Base-by-base conservation (phyloP, 345 rosid genomes). In the Pugionium dolabratum region DNA sequence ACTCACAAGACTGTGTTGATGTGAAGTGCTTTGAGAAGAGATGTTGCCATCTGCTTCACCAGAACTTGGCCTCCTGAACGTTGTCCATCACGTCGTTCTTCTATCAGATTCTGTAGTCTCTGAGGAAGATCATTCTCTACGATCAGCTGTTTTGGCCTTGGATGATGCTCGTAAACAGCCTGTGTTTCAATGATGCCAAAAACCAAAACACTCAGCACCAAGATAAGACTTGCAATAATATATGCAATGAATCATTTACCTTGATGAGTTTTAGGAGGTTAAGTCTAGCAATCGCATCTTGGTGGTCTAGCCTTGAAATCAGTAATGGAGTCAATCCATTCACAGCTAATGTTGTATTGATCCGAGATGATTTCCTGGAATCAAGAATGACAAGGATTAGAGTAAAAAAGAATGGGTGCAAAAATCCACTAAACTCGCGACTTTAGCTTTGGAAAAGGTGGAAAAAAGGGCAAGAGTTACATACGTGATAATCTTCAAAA, bases 111-210 rank as follows among this genome's bases (percentile, higher is more conserved):
- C 77, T 85, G 79, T 65, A 94, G 89, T 60, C 90, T 88, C 48
- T 79, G 88, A 6, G 97, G 97, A 10, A 94, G 83, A 69, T 90
- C 88, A 51, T 90, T 94, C 88, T 94, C 99, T 65, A 94, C 93
- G 3, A 94, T 94, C 84, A 94, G 75, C 62, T 94, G 97, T 67
- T 94, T 94, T 25, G 99, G 99, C 40, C 87, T 83, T 4, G 99
- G 99, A 70, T 94, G 99, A 73, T 90, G 99, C 90, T 94, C 99
- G 46, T 94, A 94, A 9, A 94, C 99, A 54, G 97, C 89, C 99
- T 94, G 78, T 48, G 46, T 75, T 7, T 48, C 2, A 41, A 6
- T 2, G 6, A 6, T 2, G 6, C 2, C 46, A 34, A 5, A 32
- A 6, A 54, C 65, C 26, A 48, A 30, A 63, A 41, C 48, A 41